Base-by-base conservation (phyloP, 1,284 basidiomycete genomes). In the Pseudozyma tsukubaensis region DNA sequence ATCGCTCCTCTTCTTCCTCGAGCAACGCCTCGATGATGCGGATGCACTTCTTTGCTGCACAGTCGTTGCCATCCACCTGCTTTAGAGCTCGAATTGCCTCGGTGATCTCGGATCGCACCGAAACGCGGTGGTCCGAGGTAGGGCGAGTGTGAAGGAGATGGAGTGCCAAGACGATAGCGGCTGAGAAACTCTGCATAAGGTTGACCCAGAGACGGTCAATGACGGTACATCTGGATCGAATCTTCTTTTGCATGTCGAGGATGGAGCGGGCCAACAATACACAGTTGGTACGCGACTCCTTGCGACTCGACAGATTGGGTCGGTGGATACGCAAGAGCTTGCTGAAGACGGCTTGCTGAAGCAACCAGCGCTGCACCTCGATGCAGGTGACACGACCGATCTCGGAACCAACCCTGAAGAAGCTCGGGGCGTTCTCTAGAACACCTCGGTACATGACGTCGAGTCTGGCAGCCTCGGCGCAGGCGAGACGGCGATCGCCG, bases 261-360 rank as follows among this genome's bases (percentile, higher is more conserved):
- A 82, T 80, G 13, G 59, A 67, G 35, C 82, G 73, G 2, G 82
- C 82, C 29, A 82, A 59, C 34, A 81, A 54, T 19, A 83, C 82
- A 52, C 81, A 82, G 49, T 75, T 78, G 51, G 61, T 68, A 14
- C 81, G 68, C 36, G 73, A 76, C 55, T 75, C 70, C 36, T 72
- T 66, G 21, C 72, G 59, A 49, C 69, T 77, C 24, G 69, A 71
- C 34, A 83, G 57, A 18, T 72, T 70, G 14, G 72, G 72, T 16
- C 82, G 76, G 45, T 83, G 82, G 16, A 83, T 68, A 19, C 72
- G 67, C 13, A 83, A 59, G 5, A 83, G 71, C 62, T 79, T 78
- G 72, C 77, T 76, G 55, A 83, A 83, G 2, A 82, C 73, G 19
- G 58, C 64, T 63, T 83, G 82, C 64, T 82, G 78, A 29, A 83